Evolutionary conservation across 441 rosid genomes (phyloP).

Genomic region (Gossypium schwendimanii): DNA sequence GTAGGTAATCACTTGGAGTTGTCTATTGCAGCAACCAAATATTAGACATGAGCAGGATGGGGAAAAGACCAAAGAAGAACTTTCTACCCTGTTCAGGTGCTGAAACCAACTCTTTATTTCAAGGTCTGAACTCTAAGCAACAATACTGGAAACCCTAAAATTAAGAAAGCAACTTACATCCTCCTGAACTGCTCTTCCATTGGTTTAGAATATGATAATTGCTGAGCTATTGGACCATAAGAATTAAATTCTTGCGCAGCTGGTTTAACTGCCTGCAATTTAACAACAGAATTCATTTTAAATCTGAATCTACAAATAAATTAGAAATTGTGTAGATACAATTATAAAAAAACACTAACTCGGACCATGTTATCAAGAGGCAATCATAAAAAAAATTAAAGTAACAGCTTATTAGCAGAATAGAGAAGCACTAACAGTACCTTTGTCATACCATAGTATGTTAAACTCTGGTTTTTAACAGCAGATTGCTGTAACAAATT

Average conservation of each 20-base stretch:
- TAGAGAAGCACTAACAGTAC: conserved; percentile 30
- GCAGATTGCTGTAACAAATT: conserved; percentile 41
- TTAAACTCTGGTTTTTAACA: conserved; percentile 33
- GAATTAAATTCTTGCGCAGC: conserved; percentile 29
- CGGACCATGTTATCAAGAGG: not conserved
- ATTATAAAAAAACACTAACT: not conserved
- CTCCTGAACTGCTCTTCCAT: conserved; percentile 50
- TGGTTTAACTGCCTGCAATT: conserved; percentile 45
- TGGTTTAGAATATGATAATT: conserved; percentile 33
- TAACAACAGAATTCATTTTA: not conserved
- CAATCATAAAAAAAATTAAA: not conserved
- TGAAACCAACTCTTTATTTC: not conserved
- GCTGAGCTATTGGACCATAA: conserved; percentile 46
- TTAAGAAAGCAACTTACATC: conserved; percentile 39
- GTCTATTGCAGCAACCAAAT: not conserved
- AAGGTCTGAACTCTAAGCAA: not conserved
- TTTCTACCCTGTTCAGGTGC: not conserved
- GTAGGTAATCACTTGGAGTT: not conserved
- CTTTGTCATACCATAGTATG: conserved; percentile 41
- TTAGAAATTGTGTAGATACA: not conserved
- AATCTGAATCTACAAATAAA: not conserved
- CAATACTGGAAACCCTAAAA: not conserved
- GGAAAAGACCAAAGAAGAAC: not conserved
- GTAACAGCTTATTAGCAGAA: conserved; percentile 3
- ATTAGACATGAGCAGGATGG: not conserved